Evolutionary conservation across 345 rosid species (phyloP), one percentile per base, ranked within the genome.

Genomic region (Aethionema arabicum): DNA sequence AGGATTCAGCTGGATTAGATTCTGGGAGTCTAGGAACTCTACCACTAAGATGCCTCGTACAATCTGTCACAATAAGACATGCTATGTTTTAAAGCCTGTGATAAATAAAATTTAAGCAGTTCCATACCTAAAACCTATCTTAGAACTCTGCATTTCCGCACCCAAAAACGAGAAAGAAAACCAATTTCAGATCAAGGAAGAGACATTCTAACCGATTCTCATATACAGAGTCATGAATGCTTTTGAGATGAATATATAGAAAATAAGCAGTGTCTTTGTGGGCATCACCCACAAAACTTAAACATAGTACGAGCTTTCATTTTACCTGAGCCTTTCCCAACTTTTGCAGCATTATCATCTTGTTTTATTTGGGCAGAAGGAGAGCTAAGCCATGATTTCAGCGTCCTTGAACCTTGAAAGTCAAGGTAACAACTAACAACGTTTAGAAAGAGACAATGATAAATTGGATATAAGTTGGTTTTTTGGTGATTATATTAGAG

Each of bases 371-470:
- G 72, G 70, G 77, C 74, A 39, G 84, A 69, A 47, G 77, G 72
- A 70, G 90, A 80, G 57, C 61, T 42, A 40, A 91, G 90, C 95
- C 96, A 88, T 61, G 90, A 85, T 74, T 75, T 78, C 74, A 88
- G 70, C 64, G 70, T 65, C 66, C 49, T 71, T 52, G 75, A 59
- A 71, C 66, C 75, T 71, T 64, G 36, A 32, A 38, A 71, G 50
- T 30, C 13, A 50, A 59, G 21, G 44, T 4, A 65, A 65, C 38
- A 37, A n/a, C 2, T 38, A 65, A 41, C 10, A 50, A 30, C 27
- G 33, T 31, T 36, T 0, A 15, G 12, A 5, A 42, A 37, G 43
- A 52, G 42, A 51, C 49, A 11, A 43, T 52, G n/a, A 39, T 32
- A 52, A 38, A 51, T 43, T 32, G 32, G n/a, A 55, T n/a, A 5